Base-by-base conservation (phyloP, 495 filamentous ascomycete species). In the Xylaria bambusicola region DNA sequence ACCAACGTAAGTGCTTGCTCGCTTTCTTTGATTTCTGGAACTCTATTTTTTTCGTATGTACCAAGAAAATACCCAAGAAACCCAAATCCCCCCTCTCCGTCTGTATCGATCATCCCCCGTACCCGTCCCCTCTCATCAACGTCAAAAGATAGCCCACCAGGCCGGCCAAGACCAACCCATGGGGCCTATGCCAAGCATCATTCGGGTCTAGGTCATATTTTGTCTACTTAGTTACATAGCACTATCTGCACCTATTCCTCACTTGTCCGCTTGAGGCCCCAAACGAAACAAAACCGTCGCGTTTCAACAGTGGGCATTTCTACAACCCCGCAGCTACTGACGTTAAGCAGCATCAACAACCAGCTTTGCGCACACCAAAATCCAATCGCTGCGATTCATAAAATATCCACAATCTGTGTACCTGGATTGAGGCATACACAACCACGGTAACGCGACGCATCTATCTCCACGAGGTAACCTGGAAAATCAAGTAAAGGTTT, bases 401-500 rank as follows among this genome's bases (percentile, higher is more conserved):
- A 29, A 33, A 44, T 31, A 23, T 36, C 56, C 46, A 58, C 55
- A 50, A 41, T 45, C 26, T 31, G 55, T 59, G 36, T 41, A 33
- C 5, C 10, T 33, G 29, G 26, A 33, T 36, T 51, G 56, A 47
- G 42, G 40, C 15, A 47, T 21, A 12, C 57, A 29, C 57, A 18
- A 29, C 21, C 26, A 18, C 27, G 52, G 45, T 17, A 38, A 57
- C 52, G 52, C 40, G 53, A 26, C 17, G 42, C 53, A 48, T 23
- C 53, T 36, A 27, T 56, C 29, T 20, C 45, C 44, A 40, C 2
- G 10, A 21, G 35, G 35, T 58, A 47, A 46, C 46, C 17, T 17
- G 24, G n/a, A n/a, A n/a, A n/a, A n/a, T n/a, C n/a, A 51, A 31
- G 13, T 33, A 26, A 45, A 52, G 57, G 63, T 68, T 62, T 70